Evolutionary conservation across 2,329 filamentous ascomycete species (phyloP).

Genomic region (Diplodia intermedia): DNA sequence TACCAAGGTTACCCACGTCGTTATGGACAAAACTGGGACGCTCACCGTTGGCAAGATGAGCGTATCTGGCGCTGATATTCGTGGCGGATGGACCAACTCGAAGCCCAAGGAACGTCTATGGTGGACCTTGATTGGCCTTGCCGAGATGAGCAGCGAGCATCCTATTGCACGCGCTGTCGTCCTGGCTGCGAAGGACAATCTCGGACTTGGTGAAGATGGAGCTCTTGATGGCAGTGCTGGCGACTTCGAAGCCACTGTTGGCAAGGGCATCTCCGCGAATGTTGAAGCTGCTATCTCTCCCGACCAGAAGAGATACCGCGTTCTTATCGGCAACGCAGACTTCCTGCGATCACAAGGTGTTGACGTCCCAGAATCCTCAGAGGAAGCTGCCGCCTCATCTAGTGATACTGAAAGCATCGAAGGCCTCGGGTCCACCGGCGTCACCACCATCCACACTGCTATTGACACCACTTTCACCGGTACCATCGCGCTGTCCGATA

Average conservation of each 20-base stretch:
- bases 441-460: conserved; percentile 89
- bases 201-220: conserved; percentile 74
- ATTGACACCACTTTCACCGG: conserved; percentile 84
- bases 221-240: conserved; percentile 83
- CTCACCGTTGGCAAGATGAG: conserved; percentile 96
- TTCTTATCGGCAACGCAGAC: conserved; percentile 82
- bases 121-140: conserved; percentile 96
- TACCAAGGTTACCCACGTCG: conserved; percentile 86
- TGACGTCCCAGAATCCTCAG: conserved; percentile 59
- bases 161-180: conserved; percentile 92
- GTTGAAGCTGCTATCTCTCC: conserved; percentile 76
- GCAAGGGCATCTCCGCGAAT: conserved; percentile 80
- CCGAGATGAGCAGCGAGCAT: conserved; percentile 94
- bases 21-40: conserved; percentile 96
- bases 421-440: conserved; percentile 63
- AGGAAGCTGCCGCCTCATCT: conserved; percentile 38
- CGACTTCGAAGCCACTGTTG: conserved; percentile 83
- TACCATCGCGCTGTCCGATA: conserved; percentile 83
- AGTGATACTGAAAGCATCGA: conserved; percentile 38
- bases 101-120: conserved; percentile 76
- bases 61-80: conserved; percentile 74
- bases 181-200: conserved; percentile 73
- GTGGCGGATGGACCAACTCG: conserved; percentile 71
- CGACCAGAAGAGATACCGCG: conserved; percentile 74
- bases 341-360: conserved; percentile 78